These are phyloP conservation scores for Ramicandelaber brevisporus DNA, from an alignment of 192 early-diverging fungal species.

Conservation along the genomic window DNA sequence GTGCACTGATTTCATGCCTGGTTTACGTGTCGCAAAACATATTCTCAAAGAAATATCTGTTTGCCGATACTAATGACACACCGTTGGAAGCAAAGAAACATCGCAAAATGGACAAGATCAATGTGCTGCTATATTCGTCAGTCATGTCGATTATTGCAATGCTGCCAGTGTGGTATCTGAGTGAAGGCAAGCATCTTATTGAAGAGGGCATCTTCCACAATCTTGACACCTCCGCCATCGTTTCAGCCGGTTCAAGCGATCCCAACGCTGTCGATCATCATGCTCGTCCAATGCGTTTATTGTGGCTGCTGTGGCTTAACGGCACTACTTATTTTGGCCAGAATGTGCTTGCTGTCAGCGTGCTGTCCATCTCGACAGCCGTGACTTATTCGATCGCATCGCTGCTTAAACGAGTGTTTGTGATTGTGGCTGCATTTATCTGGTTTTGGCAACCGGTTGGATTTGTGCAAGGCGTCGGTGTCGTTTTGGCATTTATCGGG, in stretches of 20 bases:
- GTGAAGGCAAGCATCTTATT: constrained; percentile 26
- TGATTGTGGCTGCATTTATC: constrained; percentile 56
- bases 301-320: constrained; percentile 31
- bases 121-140: constrained; percentile 63
- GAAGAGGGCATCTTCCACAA: not conserved
- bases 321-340: constrained; percentile 61
- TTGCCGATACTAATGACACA: constrained; percentile 16
- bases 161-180: constrained; percentile 55
- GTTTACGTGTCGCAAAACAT: constrained; percentile 79
- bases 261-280: no score
- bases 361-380: constrained; percentile 46
- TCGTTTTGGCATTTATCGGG: constrained; percentile 54
- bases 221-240: not conserved
- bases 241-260: no score
- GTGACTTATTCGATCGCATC: constrained; percentile 73
- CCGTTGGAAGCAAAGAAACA: constrained; percentile 12
- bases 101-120: constrained; percentile 67
- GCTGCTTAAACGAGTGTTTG: constrained; percentile 72
- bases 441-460: constrained; percentile 59
- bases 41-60: constrained; percentile 55
- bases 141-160: constrained; percentile 43
- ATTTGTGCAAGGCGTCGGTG: constrained; percentile 38
- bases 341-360: constrained; percentile 51
- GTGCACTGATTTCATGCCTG: constrained; percentile 43
- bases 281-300: no score